Conservation (phyloP, 164 flowering plant species). For the Piper betle region DNA sequence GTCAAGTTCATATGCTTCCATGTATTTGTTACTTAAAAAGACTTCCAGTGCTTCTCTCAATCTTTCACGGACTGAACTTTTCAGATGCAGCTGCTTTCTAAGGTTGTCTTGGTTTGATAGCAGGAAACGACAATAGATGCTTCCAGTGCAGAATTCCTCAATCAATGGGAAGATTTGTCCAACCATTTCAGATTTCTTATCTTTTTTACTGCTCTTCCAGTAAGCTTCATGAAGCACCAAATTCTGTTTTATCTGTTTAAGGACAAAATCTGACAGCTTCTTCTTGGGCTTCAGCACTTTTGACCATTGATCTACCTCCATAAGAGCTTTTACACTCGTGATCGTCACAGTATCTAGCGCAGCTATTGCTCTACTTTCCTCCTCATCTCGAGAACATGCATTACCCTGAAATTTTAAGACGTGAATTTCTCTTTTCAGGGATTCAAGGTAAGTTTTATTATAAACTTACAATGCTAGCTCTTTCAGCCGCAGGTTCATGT, state of each 20-base stretch:
- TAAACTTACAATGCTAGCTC: conserved; percentile 3
- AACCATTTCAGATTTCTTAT: conserved; percentile 12
- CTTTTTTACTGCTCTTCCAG: conserved; percentile 19
- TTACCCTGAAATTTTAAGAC: too few species aligned
- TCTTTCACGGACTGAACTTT: conserved; percentile 32
- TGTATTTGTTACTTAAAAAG: conserved; percentile 38
- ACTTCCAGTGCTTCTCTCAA: conserved; percentile 41
- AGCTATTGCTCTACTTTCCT: conserved; percentile 14
- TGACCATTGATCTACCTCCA: conserved; percentile 60
- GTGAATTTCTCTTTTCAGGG: not conserved
- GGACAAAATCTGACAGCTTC: conserved; percentile 7
- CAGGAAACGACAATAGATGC: conserved; percentile 8
- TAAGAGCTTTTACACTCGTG: conserved; percentile 64
- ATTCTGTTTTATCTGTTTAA: conserved; percentile 9
- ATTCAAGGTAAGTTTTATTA: not conserved
- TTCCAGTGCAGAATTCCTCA: conserved; percentile 37
- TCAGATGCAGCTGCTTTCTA: conserved; percentile 12
- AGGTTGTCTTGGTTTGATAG: conserved; percentile 4
- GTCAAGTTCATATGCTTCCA: conserved; percentile 20
- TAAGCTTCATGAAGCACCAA: conserved; percentile 12
- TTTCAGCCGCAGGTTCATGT: not conserved
- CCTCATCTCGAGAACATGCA: conserved; percentile 24
- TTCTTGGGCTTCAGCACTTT: conserved; percentile 24
- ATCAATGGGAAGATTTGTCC: conserved; percentile 17
- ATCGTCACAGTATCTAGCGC: conserved; percentile 11